Base-by-base conservation (phyloP, 2,329 filamentous ascomycete genomes). In the Ascochyta pisi region DNA sequence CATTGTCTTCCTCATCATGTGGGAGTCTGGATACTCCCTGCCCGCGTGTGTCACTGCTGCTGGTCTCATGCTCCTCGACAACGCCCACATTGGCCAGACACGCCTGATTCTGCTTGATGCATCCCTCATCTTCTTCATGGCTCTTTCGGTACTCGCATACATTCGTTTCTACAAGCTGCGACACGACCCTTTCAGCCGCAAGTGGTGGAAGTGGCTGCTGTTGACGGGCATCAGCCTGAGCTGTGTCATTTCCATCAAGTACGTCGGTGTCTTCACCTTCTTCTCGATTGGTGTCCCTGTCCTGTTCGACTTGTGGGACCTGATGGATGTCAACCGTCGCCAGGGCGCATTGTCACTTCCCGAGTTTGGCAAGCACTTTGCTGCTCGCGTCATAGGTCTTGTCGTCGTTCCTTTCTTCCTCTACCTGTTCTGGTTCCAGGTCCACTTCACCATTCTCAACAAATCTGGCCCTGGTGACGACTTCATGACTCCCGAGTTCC, bases 191-290 rank as follows among this genome's bases (percentile, higher is more conserved):
- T 99, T 99, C 76, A 87, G 90, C 57, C 86, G 92, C 60, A 98
- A 99, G 80, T 99, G 95, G 95, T 99, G 95, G 95, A 99, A 99
- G 79, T 99, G 95, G 95, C 85, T 99, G 57, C 86, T 99, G 60
- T 79, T 98, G 68, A 99, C 95, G 7, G 95, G 95, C 57, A 94
- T 99, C 74, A 89, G 89, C 58, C 84, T 99, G 74, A 97, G 93
- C 74, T 98, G 94, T 75, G 95, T 97, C 74, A 98, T 99, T 69
- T 98, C 95, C 51, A 96, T 91, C 76, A 99, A 99, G 82, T 99
- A 99, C 66, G 93, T 99, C 55, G 95, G 95, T 68, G 83, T 91
- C 35, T 99, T 99, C 78, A 96, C 93, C 71, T 99, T 99, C 78
- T 88, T 98, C 77, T 96, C 94, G 59, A 95, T 99, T 68, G 95